Evolutionary conservation across 495 filamentous ascomycete genomes (phyloP).

Genomic region (Aspergillus wentii): DNA sequence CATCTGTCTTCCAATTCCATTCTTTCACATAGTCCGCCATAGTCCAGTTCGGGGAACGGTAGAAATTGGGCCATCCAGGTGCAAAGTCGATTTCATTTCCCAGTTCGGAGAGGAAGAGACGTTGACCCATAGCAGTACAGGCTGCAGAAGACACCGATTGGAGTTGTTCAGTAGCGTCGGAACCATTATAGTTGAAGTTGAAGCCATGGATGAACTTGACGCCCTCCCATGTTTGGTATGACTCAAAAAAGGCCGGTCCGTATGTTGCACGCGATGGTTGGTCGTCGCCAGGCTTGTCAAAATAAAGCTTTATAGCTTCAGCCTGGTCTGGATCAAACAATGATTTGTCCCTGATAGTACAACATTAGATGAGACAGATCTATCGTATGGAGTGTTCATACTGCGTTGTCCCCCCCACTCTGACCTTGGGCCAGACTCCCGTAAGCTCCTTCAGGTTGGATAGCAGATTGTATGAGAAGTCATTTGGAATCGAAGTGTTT

Average conservation of each 20-base stretch:
- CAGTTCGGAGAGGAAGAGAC: slow-evolving; percentile 10
- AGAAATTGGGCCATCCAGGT: background rate
- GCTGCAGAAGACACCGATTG: slow-evolving; percentile 4
- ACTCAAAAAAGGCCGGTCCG: slow-evolving; percentile 16
- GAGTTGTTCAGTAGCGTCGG: slow-evolving; percentile 3
- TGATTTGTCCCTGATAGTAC: slow-evolving; percentile 10
- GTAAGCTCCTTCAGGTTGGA: slow-evolving; percentile 12
- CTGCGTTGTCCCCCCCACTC: slow-evolving; percentile 22
- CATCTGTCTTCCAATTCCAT: slow-evolving; percentile 12
- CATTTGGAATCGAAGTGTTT: slow-evolving; percentile 17
- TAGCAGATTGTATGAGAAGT: slow-evolving; percentile 16
- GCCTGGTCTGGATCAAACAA: slow-evolving; percentile 11
- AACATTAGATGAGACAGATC: no score
- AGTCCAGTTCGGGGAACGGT: slow-evolving; percentile 10
- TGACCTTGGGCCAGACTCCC: slow-evolving; percentile 9
- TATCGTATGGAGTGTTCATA: slow-evolving; percentile 9
- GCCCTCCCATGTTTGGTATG: slow-evolving; percentile 10
- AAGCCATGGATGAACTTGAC: slow-evolving; percentile 13
- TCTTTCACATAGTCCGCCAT: slow-evolving; percentile 9
- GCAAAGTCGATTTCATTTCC: slow-evolving; percentile 15
- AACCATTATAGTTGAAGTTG: slow-evolving; percentile 13
- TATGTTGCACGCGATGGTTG: slow-evolving; percentile 12
- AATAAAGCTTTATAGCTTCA: slow-evolving; percentile 9
- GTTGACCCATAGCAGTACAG: slow-evolving; percentile 7
- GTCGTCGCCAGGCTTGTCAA: slow-evolving; percentile 8